Evolutionary conservation across 441 rosid genomes (phyloP), one percentile per base, ranked within the genome.

Genomic region (Breynia disticha): DNA sequence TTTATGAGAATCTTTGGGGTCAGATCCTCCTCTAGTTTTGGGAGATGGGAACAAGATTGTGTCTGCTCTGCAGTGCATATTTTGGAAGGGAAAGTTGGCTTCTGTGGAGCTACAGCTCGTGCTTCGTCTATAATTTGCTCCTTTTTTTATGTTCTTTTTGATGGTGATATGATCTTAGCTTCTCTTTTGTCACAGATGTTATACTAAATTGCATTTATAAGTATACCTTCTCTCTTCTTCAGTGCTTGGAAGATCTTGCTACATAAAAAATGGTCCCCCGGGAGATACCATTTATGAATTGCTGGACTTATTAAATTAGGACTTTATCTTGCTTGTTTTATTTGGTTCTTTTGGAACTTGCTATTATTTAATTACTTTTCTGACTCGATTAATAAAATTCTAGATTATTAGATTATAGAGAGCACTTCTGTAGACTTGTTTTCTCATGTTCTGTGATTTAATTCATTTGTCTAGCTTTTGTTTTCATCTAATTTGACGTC

Each of bases 231-330:
- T 21, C 4, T 57, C 61, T n/a, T n/a, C n/a, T 55, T 46, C 65
- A 46, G 51, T 48, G 61, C 58, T 54, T 64, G 61, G 67, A 58
- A 63, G 67, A 58, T 17, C 61, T 50, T 18, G 50, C 56, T 28
- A 19, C 73, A 74, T 75, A 71, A 71, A 39, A 24, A 39, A 39
- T 19, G 39, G 63, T 57, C 22, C 69, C 70, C 32, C 18, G 51
- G 50, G 60, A 38, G 67, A 58, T 59, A 41, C 68, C 49, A 55
- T 61, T 50, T n/a, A n/a, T 55, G 55, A 45, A 32, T 59, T 19
- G 52, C n/a, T 13, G 41, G 45, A 24, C 32, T 24, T 24, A 7
- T 7, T 24, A 24, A 24, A 24, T 24, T 24, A 24, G 32, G 32
- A 24, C 32, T 24, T 24, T 3, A 24, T n/a, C n/a, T n/a, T 24